phyloP scores from a whole-genome alignment of 2,329 filamentous ascomycete species.

The Apiospora phragmitis region DNA sequence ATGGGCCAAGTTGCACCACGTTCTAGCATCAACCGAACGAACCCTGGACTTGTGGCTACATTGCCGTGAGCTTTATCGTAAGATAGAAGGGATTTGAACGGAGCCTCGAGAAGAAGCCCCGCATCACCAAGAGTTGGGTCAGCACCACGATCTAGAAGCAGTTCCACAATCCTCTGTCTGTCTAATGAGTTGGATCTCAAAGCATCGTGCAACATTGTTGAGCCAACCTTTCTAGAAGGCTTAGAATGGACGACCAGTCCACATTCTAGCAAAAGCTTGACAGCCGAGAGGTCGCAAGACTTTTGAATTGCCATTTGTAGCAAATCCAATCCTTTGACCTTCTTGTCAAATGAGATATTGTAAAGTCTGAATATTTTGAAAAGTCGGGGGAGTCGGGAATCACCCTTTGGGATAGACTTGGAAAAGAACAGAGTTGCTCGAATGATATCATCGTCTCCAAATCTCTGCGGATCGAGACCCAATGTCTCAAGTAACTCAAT shows the following conservation, averaged over 20 bases:
- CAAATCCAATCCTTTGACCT: neutral
- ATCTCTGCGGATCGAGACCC: neutral
- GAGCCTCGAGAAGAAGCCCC: neutral
- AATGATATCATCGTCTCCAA: neutral
- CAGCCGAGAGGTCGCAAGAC: neutral
- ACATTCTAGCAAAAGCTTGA: neutral
- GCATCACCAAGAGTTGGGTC: neutral
- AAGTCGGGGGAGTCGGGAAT: neutral
- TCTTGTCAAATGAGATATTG: neutral
- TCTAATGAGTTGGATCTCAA: neutral
- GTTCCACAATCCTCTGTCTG: neutral
- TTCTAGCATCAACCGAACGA: neutral
- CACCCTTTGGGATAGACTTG: accelerated
- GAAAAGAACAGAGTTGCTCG: neutral
- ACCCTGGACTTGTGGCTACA: too few species aligned
- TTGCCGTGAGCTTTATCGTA: too few species aligned
- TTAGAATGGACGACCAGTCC: neutral
- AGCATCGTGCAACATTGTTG: neutral
- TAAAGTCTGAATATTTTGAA: neutral
- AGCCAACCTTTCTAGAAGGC: neutral
- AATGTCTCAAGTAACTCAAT: neutral
- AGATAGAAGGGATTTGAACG: too few species aligned
- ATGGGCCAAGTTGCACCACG: neutral
- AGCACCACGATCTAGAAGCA: neutral
- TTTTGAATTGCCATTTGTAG: neutral